A percentile compares a stretch with the other conserved stretches of the same genome.
Conservation (phyloP, 208 protist genomes). For the Leishmania tropica region DNA sequence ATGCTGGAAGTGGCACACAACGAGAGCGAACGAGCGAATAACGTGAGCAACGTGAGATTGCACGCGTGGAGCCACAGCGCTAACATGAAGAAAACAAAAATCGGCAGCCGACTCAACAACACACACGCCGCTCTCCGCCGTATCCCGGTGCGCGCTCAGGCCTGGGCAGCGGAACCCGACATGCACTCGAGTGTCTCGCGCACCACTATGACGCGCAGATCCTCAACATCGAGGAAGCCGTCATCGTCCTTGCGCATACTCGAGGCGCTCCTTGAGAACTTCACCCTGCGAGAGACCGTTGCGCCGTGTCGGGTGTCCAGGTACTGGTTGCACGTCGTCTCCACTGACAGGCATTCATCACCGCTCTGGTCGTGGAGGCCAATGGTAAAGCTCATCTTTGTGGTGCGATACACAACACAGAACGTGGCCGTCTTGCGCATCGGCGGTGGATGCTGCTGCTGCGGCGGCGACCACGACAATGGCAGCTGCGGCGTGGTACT, state of each 20-base stretch:
- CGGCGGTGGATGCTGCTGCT: not conserved
- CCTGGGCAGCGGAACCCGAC: slow-evolving; percentile 1
- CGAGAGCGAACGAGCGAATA: too few relatives aligned
- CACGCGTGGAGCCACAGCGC: not conserved
- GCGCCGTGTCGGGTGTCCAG: slow-evolving; percentile 9
- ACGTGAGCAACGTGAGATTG: too few relatives aligned
- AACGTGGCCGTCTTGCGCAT: slow-evolving; percentile 35
- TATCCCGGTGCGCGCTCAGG: not conserved
- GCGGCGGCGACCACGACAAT: not conserved
- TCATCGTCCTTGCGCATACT: slow-evolving; percentile 32
- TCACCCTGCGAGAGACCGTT: slow-evolving; percentile 33
- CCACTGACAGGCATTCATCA: slow-evolving; percentile 42
- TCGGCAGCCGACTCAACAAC: not conserved
- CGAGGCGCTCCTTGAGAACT: slow-evolving; percentile 26
- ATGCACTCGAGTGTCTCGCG: slow-evolving; percentile 36
- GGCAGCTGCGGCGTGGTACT: not conserved
- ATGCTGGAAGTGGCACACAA: too few relatives aligned
- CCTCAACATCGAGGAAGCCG: slow-evolving; percentile 34
- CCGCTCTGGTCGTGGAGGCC: slow-evolving; percentile 48
- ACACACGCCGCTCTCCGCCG: not conserved
- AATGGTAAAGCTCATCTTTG: slow-evolving; percentile 44
- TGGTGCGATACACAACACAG: slow-evolving; percentile 42
- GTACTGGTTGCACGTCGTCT: slow-evolving; percentile 48
- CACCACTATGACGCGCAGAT: slow-evolving; percentile 22
- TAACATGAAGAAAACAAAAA: not conserved